Evolutionary conservation across 345 rosid species (phyloP).

Genomic region (Hibiscus mutabilis): DNA sequence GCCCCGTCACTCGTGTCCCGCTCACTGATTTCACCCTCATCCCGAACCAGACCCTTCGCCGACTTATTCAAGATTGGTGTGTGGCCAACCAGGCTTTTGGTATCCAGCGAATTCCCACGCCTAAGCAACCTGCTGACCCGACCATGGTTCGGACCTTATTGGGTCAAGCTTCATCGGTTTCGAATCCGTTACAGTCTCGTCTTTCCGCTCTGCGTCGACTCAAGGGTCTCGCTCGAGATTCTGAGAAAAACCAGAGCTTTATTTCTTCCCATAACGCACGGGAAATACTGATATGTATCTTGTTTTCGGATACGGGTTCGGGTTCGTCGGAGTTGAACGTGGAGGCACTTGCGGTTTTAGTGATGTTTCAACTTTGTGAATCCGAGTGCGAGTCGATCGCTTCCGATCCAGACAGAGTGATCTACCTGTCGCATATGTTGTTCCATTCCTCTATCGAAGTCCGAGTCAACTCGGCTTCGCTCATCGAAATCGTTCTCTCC

Average conservation of each 20-base stretch:
- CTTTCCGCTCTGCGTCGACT: conserved; percentile 73
- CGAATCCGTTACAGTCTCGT: conserved; percentile 41
- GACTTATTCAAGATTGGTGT: conserved; percentile 98
- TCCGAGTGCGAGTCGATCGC: conserved; percentile 55
- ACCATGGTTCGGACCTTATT: conserved; percentile 52
- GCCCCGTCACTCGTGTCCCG: conserved; percentile 77
- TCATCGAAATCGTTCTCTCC: conserved; percentile 63
- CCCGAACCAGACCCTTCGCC: conserved; percentile 97
- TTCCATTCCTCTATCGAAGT: conserved; percentile 56
- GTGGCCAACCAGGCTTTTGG: conserved; percentile 84
- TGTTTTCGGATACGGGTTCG: conserved; percentile 34
- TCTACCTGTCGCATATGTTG: conserved; percentile 38
- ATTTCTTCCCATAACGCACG: conserved; percentile 54
- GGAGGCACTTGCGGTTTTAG: conserved; percentile 69
- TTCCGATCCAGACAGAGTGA: conserved; percentile 38
- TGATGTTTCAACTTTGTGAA: conserved; percentile 56
- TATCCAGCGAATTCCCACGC: conserved; percentile 81
- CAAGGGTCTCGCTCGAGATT: conserved; percentile 76
- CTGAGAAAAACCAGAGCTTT: conserved; percentile 67
- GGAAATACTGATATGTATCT: conserved; percentile 31
- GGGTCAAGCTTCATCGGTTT: conserved; percentile 43
- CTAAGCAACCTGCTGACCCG: conserved; percentile 95
- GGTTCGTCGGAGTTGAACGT: conserved; percentile 42
- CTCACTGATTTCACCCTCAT: conserved; percentile 82
- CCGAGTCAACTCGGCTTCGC: conserved; percentile 69